These are phyloP conservation scores for Trichoderma oligosporum DNA, from an alignment of 2,329 filamentous ascomycete genomes.

Conservation along the genomic window DNA sequence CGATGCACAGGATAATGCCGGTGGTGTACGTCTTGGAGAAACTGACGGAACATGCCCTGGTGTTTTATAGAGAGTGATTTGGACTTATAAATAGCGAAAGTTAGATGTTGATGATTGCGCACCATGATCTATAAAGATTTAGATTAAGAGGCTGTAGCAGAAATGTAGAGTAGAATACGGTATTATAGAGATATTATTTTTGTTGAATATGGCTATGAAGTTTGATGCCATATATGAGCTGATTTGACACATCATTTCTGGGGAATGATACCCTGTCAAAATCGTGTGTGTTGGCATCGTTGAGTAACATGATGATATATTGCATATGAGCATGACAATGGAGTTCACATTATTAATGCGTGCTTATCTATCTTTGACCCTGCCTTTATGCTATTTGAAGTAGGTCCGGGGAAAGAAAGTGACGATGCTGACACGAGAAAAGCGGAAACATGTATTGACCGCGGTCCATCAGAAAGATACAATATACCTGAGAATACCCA, in stretches of 20 bases:
- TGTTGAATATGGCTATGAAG: background rate
- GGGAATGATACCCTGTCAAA: background rate
- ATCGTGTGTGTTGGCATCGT: background rate
- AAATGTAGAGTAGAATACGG: background rate
- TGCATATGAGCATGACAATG: too few relatives aligned
- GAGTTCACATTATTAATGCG: background rate
- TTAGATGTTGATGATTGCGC: background rate
- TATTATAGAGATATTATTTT: background rate
- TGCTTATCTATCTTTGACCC: background rate
- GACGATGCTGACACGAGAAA: background rate
- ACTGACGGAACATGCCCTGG: background rate
- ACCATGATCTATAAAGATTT: background rate
- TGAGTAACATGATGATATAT: too few relatives aligned
- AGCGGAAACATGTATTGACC: background rate
- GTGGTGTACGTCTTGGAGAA: constrained; percentile 38
- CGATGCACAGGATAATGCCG: constrained; percentile 54
- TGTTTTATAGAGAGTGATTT: constrained; percentile 23
- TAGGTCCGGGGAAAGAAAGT: too few relatives aligned
- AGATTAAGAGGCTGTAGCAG: background rate
- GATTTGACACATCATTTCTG: background rate
- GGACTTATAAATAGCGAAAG: background rate
- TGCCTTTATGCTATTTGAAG: too few relatives aligned
- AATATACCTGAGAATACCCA: background rate
- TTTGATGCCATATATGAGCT: background rate
- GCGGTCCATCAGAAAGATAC: too few relatives aligned